Percentiles rank a stretch among this genome's conserved stretches.
phyloP scores from a whole-genome alignment of 108 stramenopile species.

The Seminavis robusta region DNA sequence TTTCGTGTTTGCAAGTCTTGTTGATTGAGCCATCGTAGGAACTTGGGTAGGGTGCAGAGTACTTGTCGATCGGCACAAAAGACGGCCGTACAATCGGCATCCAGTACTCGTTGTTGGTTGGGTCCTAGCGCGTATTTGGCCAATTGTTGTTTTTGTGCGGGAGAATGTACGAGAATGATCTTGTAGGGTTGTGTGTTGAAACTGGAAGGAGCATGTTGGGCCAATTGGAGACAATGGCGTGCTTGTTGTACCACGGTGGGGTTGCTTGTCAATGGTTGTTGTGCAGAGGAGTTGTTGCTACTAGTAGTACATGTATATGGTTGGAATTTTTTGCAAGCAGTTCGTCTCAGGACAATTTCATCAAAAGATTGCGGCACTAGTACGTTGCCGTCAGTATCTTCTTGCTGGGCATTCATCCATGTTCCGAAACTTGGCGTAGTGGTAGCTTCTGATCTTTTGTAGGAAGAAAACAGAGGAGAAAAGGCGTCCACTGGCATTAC shows the following conservation, averaged over 20 bases:
- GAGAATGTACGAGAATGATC: conserved; percentile 59
- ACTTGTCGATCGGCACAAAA: conserved; percentile 82
- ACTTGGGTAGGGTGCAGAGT: conserved; percentile 34
- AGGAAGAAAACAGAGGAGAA: too few species aligned
- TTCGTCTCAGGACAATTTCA: conserved; percentile 8
- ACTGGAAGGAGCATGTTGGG: conserved; percentile 72
- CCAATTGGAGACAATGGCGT: conserved; percentile 37
- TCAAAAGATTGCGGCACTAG: conserved; percentile 1
- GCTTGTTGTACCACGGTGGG: conserved; percentile 40
- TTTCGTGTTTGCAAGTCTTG: conserved; percentile 6
- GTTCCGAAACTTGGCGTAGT: too few species aligned
- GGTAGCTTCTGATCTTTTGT: too few species aligned
- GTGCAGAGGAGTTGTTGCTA: conserved; percentile 4
- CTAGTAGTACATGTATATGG: too few species aligned
- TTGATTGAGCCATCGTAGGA: conserved; percentile 28
- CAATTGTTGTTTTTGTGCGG: conserved; percentile 50
- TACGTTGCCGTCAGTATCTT: too few species aligned
- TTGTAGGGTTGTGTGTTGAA: conserved; percentile 93
- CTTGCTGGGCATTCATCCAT: too few species aligned
- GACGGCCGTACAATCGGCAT: conserved; percentile 87
- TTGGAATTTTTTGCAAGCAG: conserved; percentile 40
- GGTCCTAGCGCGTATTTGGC: conserved; percentile 69
- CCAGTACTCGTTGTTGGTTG: conserved; percentile 84
- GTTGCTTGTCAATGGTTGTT: conserved; percentile 44
- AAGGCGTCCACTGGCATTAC: too few species aligned